These are phyloP conservation scores for Marchantia paleacea DNA, from an alignment of 225 moss, liverwort and hornwort species.

Conservation along the genomic window DNA sequence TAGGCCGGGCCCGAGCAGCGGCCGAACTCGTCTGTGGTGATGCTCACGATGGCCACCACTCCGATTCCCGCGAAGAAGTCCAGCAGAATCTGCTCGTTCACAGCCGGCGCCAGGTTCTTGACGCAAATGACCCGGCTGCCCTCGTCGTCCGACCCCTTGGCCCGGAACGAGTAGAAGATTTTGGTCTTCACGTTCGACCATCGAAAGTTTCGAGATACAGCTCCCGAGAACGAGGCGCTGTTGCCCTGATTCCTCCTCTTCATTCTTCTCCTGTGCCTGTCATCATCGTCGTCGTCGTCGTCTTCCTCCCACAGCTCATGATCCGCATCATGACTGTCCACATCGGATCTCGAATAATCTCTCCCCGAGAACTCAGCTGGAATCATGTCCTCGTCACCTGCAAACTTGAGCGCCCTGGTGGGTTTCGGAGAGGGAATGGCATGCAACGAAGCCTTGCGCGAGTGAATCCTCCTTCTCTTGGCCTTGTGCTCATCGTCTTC, in stretches of 20 bases:
- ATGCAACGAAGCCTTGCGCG: neutral
- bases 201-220: neutral
- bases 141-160: slow-evolving; percentile 25
- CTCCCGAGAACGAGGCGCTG: slow-evolving; percentile 26
- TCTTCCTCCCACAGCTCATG: neutral
- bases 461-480: neutral
- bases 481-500: neutral
- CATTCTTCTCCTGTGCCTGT: neutral
- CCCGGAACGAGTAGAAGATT: slow-evolving; percentile 34
- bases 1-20: slow-evolving; percentile 27
- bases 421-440: neutral
- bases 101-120: slow-evolving; percentile 20
- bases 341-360: slow-evolving; percentile 3
- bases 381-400: neutral
- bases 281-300: neutral
- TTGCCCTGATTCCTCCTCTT: neutral
- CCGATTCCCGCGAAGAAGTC: slow-evolving; percentile 27
- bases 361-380: neutral
- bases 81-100: slow-evolving; percentile 9
- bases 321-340: neutral
- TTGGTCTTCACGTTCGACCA: slow-evolving; percentile 22
- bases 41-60: slow-evolving; percentile 5
- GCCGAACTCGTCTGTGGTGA: slow-evolving; percentile 17
- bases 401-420: no score
- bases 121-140: slow-evolving; percentile 23